Base-by-base conservation (phyloP, 1,284 basidiomycete species). In the Melampsora occidentalis region DNA sequence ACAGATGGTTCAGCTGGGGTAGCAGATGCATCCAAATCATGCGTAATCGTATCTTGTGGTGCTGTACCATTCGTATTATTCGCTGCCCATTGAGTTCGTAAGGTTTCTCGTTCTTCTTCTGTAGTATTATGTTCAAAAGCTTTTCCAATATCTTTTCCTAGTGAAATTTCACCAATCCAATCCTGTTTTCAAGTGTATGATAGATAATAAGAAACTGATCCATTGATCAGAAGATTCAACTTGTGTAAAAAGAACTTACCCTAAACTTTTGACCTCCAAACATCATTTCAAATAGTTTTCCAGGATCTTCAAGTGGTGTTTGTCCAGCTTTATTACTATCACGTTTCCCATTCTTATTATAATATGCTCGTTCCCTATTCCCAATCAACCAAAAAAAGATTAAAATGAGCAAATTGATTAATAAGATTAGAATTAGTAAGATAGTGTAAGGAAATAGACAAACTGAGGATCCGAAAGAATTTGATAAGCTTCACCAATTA, bases 281-380 rank as follows among this genome's bases (percentile, higher is more conserved):
- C 51, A 83, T 79, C 39, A 80, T 80, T 68, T 82, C 82, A 75
- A 83, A 83, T 39, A 76, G 39, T 59, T 76, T 76, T 12, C 72
- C 72, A 33, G 72, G 72, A 62, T 76, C 72, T 39, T 76, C 72
- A 57, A 76, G 61, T 10, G 66, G 65, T 57, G 53, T 76, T 28
- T 76, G 72, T 59, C 72, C 65, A 18, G 65, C 48, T 59, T 68
- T 59, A 42, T 33, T 57, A 16, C 69, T 76, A 16, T 71, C 78
- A 80, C 83, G 82, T 79, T 83, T 83, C 22, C 82, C 82, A 69
- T 83, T 80, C 66, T 81, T 81, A 78, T 83, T 82, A 71, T 83
- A 83, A 71, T 82, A 81, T 16, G 82, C 82, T 31, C 82, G 80
- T 31, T 80, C 78, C 70, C 83, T 79, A 73, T 79, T 80, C 25